Conservation (phyloP, 176 grass and related monocot genomes). For the Guadua angustifolia region DNA sequence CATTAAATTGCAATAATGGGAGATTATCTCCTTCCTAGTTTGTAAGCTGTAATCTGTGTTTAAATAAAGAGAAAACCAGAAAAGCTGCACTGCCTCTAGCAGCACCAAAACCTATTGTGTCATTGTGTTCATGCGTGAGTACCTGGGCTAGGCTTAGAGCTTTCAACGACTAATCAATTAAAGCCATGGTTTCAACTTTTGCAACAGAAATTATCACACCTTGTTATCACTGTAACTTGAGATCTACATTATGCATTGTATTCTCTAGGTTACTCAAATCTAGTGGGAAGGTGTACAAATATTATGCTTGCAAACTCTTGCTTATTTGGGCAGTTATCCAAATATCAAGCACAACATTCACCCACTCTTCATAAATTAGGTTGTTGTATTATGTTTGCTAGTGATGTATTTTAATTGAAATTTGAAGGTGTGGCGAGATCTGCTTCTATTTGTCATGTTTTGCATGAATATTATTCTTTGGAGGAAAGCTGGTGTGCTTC, state of each 20-base stretch:
- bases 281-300: background rate
- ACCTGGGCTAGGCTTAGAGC: too few species aligned
- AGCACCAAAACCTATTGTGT: too few species aligned
- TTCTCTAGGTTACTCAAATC: background rate
- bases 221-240: conserved; percentile 1
- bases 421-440: background rate
- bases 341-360: background rate
- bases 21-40: too few species aligned
- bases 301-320: background rate
- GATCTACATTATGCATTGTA: background rate
- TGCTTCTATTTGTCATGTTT: background rate
- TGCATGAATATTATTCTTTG: conserved; percentile 15
- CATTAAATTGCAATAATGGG: too few species aligned
- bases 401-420: conserved; percentile 8
- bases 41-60: too few species aligned
- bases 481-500: background rate
- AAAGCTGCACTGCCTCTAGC: too few species aligned
- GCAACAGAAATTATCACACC: background rate
- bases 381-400: background rate
- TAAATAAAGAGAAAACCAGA: too few species aligned
- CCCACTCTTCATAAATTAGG: background rate
- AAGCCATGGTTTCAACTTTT: background rate
- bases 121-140: too few species aligned
- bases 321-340: background rate
- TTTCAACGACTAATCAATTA: background rate